Evolutionary conservation across 768 basidiomycete species (phyloP), one percentile per base, ranked within the genome.

Genomic region (Kwoniella pini): DNA sequence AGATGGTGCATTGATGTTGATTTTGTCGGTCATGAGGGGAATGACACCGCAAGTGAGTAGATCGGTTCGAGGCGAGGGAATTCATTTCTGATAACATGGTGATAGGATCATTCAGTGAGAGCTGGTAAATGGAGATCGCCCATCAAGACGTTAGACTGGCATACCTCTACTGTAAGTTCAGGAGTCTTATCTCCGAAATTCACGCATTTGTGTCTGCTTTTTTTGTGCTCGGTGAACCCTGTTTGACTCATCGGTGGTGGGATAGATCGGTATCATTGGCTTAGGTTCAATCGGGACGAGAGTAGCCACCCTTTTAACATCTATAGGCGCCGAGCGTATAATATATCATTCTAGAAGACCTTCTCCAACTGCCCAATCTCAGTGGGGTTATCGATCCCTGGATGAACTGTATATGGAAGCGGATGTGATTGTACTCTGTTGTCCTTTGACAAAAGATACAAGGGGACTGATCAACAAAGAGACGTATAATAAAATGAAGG

Each of bases 231-330:
- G n/a, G n/a, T n/a, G n/a, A n/a, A n/a, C n/a, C n/a, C n/a, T n/a
- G n/a, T n/a, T n/a, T n/a, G n/a, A n/a, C n/a, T n/a, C n/a, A n/a
- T n/a, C n/a, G n/a, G n/a, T n/a, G n/a, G n/a, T n/a, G n/a, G n/a
- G n/a, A 27, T 48, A 69, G 46, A 60, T 80, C 53, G 79, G 79
- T 19, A 77, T 80, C 48, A 60, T 80, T 24, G 79, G 79, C 11
- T 68, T 80, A 63, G 79, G 79, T 21, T 74, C 68, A 39, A 80
- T 80, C 43, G 79, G 79, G 17, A 67, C 60, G 6, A 57, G 69
- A 26, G 68, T 77, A 15, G 63, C 71, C n/a, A 39, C 56, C 15
- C 68, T 74, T 36, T 63, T 74, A 57, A 64, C 71, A 28, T 49
- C 66, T 13, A 72, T 80, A 36, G 79, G 79, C 12, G 69, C 71